Conservation (phyloP, 2,329 filamentous ascomycete species). For the Epichloe amarillans region DNA sequence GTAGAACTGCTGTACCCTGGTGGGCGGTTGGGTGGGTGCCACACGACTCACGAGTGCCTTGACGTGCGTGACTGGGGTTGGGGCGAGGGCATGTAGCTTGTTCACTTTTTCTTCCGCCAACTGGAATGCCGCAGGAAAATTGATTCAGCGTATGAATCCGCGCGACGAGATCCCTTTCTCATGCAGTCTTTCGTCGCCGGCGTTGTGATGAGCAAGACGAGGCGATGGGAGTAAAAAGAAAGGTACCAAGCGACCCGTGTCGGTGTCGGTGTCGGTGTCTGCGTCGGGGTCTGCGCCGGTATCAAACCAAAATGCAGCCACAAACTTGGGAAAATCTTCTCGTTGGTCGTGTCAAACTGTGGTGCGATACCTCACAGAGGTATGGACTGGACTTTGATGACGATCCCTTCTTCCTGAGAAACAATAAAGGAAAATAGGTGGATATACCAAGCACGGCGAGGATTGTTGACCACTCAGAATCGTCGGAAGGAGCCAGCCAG, state of each 20-base stretch:
- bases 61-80: conserved; percentile 1
- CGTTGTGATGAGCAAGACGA: background rate
- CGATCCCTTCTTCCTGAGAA: background rate
- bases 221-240: background rate
- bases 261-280: background rate
- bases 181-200: background rate
- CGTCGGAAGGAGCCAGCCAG: background rate
- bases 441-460: background rate
- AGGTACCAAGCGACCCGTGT: background rate
- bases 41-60: background rate
- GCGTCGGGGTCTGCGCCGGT: background rate
- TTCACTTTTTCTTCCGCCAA: background rate
- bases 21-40: background rate
- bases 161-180: background rate
- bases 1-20: conserved; percentile 1
- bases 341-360: background rate
- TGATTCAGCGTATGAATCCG: background rate
- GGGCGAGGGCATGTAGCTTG: background rate
- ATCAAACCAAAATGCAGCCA: background rate
- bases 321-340: background rate
- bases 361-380: background rate
- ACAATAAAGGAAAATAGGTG: background rate
- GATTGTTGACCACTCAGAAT: background rate
- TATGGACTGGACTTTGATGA: conserved; percentile 1
- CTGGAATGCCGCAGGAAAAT: background rate